These are phyloP conservation scores for Paspalum notatum DNA, from an alignment of 176 grass and related monocot genomes.

Conservation along the genomic window DNA sequence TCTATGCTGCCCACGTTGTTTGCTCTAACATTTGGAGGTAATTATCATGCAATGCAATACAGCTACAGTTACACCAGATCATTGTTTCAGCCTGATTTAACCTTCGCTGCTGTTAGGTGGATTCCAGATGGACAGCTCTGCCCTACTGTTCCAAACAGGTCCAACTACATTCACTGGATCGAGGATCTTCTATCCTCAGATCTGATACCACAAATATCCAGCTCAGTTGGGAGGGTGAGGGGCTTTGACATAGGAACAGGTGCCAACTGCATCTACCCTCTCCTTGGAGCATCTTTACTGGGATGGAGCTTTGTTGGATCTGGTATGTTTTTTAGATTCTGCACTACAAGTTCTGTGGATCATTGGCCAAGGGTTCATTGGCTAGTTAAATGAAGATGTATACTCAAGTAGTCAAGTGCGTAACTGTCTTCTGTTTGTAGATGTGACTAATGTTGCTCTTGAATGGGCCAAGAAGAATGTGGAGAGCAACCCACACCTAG, in stretches of 20 bases:
- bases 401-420: not conserved
- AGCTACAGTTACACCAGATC: not conserved
- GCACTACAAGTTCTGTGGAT: not conserved
- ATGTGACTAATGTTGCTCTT: slow-evolving; percentile 81
- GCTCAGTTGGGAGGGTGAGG: slow-evolving; percentile 53
- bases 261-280: slow-evolving; percentile 96
- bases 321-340: slow-evolving; percentile 45
- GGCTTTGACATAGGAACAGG: slow-evolving; percentile 93
- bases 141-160: slow-evolving; percentile 91
- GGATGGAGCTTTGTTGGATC: slow-evolving; percentile 91
- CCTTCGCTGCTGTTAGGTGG: slow-evolving; percentile 66
- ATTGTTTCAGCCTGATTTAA: not conserved
- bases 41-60: not conserved
- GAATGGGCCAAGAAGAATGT: slow-evolving; percentile 94
- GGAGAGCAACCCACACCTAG: slow-evolving; percentile 75
- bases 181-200: slow-evolving; percentile 78
- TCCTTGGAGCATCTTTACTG: slow-evolving; percentile 83
- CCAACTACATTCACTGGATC: slow-evolving; percentile 96
- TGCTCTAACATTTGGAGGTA: not conserved
- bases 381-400: slow-evolving; percentile 9
- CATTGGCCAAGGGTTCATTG: not conserved
- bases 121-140: slow-evolving; percentile 88
- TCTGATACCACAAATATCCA: slow-evolving; percentile 62
- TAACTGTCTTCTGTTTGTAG: slow-evolving; percentile 49
- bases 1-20: not conserved